These are phyloP conservation scores for Mariannaea sp. DNA, from an alignment of 2,329 filamentous ascomycete species.

Conservation along the genomic window DNA sequence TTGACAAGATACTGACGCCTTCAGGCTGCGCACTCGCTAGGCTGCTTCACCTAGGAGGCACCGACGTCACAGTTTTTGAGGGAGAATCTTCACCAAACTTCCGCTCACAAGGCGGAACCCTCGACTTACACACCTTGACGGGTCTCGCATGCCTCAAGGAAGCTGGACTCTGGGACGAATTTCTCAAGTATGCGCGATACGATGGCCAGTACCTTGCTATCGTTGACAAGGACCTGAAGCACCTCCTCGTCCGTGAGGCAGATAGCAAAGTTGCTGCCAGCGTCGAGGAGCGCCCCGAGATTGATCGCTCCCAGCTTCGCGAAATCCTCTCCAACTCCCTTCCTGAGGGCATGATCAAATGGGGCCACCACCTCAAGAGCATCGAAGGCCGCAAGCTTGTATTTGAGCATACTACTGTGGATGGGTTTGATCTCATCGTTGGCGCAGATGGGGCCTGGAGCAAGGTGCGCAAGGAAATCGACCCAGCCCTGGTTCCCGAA, in stretches of 20 bases:
- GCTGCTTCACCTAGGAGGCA: conserved; percentile 53
- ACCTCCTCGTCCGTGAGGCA: conserved; percentile 39
- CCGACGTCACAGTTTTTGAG: conserved; percentile 57
- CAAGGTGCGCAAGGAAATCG: conserved; percentile 42
- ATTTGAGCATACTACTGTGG: conserved; percentile 43
- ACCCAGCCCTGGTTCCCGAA: conserved; percentile 45
- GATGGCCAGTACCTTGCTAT: conserved; percentile 57
- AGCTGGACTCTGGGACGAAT: conserved; percentile 55
- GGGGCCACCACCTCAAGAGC: conserved; percentile 50
- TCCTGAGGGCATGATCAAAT: conserved; percentile 50
- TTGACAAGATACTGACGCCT: conserved; percentile 12
- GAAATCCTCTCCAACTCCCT: conserved; percentile 52
- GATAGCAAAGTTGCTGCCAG: conserved; percentile 25
- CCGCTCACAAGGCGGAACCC: conserved; percentile 55
- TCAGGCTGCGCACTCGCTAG: conserved; percentile 47
- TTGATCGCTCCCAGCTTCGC: conserved; percentile 54
- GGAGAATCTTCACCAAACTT: conserved; percentile 50
- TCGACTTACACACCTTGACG: conserved; percentile 58
- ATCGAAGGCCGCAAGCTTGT: conserved; percentile 45
- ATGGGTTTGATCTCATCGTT: conserved; percentile 47
- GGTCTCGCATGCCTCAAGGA: conserved; percentile 57
- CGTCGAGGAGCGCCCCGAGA: conserved; percentile 53
- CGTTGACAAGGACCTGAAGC: conserved; percentile 48
- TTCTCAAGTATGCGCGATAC: conserved; percentile 54
- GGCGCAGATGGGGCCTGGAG: conserved; percentile 48